Base-by-base conservation (phyloP, 306 rosid genomes). In the Rosa persica region DNA sequence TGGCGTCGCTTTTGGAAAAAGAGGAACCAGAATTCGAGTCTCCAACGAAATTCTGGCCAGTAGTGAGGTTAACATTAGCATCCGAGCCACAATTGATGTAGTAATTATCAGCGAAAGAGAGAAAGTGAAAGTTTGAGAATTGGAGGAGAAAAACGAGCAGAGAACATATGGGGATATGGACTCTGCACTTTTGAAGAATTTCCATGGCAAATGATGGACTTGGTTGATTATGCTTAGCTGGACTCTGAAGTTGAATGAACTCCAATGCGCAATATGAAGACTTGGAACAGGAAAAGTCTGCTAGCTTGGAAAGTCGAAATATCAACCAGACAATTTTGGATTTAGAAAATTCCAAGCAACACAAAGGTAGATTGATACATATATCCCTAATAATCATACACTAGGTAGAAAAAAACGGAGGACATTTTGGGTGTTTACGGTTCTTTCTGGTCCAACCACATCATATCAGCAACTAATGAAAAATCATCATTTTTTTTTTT, bases 1-100 rank as follows among this genome's bases (percentile, higher is more conserved):
- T 2, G 17, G 1, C 0, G 15, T 2, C 34, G 75, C 81, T 71
- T 6, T 42, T 42, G 0, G 3, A 30, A 76, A 51, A 15, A 6
- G 19, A 12, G 23, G 6, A 7, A 2, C 5, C 44, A 12, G 40
- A 15, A 15, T 52, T 15, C 64, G 19, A 42, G 19, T 88, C 87
- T 0, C 77, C 87, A 3, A 19, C 30, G 51, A 81, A 88, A 23
- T 0, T 0, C 1, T 15, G 61, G 36, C 0, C 4, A 2, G 3
- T 15, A 11, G 20, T 36, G 43, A 20, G 64, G 0, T 0, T 36
- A 1, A 46, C 61, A n/a, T n/a, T 4, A 64, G 0, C 22, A 1
- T 48, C 39, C 0, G 90, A 85, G 0, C 91, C 95, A 30, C 95
- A 85, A 12, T 80, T 90, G 75, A 87, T 72, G 62, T 85, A 85